A percentile compares a stretch with the other conserved stretches of the same genome.
phyloP scores from a whole-genome alignment of 208 protist genomes.

The Leishmania amazonensis region DNA sequence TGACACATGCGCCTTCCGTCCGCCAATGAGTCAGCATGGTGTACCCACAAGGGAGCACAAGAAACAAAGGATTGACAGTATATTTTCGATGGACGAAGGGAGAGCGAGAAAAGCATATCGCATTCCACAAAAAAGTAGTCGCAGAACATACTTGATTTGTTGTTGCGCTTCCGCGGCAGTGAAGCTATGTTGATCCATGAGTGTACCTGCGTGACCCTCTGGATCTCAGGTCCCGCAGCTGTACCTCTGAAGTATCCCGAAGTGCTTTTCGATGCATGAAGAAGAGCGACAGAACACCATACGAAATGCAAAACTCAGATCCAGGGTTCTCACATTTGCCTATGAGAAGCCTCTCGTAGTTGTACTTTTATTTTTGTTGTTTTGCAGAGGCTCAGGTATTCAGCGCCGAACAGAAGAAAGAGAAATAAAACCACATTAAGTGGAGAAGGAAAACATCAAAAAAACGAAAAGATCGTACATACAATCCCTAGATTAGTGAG shows the following conservation, averaged over 20 bases:
- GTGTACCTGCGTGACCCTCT: neutral
- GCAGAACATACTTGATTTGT: neutral
- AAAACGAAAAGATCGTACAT: neutral
- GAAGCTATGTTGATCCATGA: neutral
- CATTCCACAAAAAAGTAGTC: neutral
- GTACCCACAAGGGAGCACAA: neutral
- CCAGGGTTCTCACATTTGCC: neutral
- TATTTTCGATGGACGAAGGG: neutral
- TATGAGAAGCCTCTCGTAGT: neutral
- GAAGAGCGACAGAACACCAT: neutral
- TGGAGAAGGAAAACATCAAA: neutral
- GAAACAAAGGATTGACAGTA: neutral
- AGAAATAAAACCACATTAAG: neutral
- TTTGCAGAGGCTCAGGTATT: neutral
- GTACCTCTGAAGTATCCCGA: neutral
- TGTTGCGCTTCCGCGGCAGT: neutral
- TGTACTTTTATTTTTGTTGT: neutral
- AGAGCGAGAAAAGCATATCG: neutral
- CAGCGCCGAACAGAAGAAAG: neutral
- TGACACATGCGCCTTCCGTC: neutral
- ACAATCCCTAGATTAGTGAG: neutral
- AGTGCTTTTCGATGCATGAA: neutral
- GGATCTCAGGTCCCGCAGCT: neutral
- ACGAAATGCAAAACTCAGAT: neutral
- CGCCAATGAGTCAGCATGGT: neutral